These are phyloP conservation scores for Lotmaria passim DNA, from an alignment of 208 protist species.

Conservation along the genomic window DNA sequence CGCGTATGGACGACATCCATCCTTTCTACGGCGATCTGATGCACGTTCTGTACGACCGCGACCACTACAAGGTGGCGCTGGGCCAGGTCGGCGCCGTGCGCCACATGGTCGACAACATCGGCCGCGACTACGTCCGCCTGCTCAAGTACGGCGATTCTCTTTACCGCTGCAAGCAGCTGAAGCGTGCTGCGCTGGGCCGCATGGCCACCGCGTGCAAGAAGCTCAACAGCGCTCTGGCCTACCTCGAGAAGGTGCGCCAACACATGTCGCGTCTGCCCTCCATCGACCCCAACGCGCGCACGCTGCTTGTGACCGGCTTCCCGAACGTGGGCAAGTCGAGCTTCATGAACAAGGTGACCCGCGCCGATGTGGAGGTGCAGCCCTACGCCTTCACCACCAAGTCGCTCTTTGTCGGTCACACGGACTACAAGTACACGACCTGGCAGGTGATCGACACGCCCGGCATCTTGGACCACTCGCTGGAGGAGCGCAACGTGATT, in stretches of 20 bases:
- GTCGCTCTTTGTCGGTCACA: conserved; percentile 99
- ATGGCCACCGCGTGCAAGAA: conserved; percentile 99
- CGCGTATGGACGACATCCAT: conserved; percentile 99
- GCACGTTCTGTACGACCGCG: conserved; percentile 99
- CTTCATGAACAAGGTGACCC: conserved; percentile 99
- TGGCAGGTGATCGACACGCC: conserved; percentile 99
- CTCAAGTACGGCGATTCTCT: conserved; percentile 99
- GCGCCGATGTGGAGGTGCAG: conserved; percentile 99
- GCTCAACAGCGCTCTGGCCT: conserved; percentile 94
- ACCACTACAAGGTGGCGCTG: conserved; percentile 99
- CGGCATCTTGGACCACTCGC: conserved; percentile 99
- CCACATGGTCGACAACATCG: conserved; percentile 98
- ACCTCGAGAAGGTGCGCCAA: conserved; percentile 99
- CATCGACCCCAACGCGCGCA: conserved; percentile 99
- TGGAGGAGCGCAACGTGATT: conserved; percentile 99
- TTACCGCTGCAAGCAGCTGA: conserved; percentile 99
- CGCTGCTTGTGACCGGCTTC: conserved; percentile 98
- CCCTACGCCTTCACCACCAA: conserved; percentile 99
- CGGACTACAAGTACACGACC: conserved; percentile 98
- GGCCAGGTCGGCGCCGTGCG: conserved; percentile 98
- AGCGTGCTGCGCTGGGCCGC: conserved; percentile 99
- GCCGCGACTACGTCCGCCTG: conserved; percentile 98
- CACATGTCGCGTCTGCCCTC: conserved; percentile 99
- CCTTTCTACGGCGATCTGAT: conserved; percentile 99
- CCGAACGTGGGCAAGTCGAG: conserved; percentile 99